Evolutionary conservation across 31 red algal genomes (phyloP).

Genomic region (Endocladia muricata): DNA sequence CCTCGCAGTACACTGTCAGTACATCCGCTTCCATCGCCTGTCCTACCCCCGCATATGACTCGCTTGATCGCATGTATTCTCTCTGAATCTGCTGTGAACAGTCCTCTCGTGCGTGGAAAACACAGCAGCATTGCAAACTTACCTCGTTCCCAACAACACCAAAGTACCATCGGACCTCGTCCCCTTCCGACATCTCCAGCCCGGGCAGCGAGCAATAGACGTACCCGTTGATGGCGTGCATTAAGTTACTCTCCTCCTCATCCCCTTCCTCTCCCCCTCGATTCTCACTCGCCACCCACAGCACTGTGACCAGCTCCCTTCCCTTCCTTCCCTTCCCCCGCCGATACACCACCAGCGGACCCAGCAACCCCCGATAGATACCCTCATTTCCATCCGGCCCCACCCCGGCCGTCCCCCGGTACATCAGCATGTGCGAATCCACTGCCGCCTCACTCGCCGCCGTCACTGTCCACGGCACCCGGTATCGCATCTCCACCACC

Average conservation of each 20-base stretch:
- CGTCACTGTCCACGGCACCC: not conserved
- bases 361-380: conserved; percentile 28
- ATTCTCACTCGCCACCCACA: conserved; percentile 25
- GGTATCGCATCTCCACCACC: not conserved
- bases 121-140: too few species aligned
- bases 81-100: too few species aligned
- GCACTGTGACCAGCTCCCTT: conserved; percentile 17
- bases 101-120: too few species aligned
- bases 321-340: not conserved
- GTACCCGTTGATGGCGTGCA: conserved; percentile 43
- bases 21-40: too few species aligned
- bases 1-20: too few species aligned
- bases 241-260: conserved; percentile 29
- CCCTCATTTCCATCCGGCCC: conserved; percentile 17
- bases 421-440: conserved; percentile 24
- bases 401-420: not conserved
- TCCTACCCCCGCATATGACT: too few species aligned
- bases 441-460: not conserved
- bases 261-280: conserved; percentile 10
- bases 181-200: not conserved
- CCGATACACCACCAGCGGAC: conserved; percentile 19
- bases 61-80: too few species aligned
- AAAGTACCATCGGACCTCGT: not conserved
- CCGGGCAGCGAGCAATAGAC: conserved; percentile 34
- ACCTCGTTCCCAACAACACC: conserved; percentile 13